Evolutionary conservation across 441 rosid genomes (phyloP).

Genomic region (Eutrema salsugineum): DNA sequence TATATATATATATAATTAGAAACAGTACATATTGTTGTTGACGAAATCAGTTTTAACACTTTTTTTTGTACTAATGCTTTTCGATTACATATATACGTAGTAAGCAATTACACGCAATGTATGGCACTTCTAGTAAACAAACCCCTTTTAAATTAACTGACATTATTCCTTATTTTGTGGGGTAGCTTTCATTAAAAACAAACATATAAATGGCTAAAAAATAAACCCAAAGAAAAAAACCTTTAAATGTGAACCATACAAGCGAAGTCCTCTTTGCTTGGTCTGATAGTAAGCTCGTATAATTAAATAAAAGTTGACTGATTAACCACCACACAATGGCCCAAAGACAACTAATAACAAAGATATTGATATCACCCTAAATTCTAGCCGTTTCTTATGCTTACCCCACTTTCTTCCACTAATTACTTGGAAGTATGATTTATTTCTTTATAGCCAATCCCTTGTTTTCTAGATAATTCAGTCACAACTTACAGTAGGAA

Average conservation of each 20-base stretch:
- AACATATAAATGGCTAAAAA: neutral
- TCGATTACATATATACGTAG: neutral
- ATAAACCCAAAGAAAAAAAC: neutral
- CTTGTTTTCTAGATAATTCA: neutral
- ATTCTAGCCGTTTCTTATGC: conserved; percentile 18
- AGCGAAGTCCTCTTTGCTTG: conserved; percentile 4
- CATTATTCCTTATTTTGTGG: neutral
- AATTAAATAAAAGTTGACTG: conserved; percentile 17
- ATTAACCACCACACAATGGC: conserved; percentile 18
- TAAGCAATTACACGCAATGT: conserved; percentile 22
- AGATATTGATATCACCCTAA: conserved; percentile 11
- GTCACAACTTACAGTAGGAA: neutral
- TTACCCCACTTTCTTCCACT: neutral
- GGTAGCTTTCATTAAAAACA: conserved; percentile 17
- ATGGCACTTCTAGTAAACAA: neutral
- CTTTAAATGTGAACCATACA: conserved; percentile 25
- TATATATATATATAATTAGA: too few relatives aligned
- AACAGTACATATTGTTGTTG: too few relatives aligned
- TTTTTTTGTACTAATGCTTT: neutral
- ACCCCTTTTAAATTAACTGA: neutral
- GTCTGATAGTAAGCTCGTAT: conserved; percentile 10
- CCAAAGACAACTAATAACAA: conserved; percentile 11
- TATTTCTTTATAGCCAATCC: neutral
- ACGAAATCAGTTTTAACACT: too few relatives aligned
- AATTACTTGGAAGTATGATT: neutral